Base-by-base conservation (phyloP, 2,329 filamentous ascomycete genomes). In the Ceratocystis eucalypticola region DNA sequence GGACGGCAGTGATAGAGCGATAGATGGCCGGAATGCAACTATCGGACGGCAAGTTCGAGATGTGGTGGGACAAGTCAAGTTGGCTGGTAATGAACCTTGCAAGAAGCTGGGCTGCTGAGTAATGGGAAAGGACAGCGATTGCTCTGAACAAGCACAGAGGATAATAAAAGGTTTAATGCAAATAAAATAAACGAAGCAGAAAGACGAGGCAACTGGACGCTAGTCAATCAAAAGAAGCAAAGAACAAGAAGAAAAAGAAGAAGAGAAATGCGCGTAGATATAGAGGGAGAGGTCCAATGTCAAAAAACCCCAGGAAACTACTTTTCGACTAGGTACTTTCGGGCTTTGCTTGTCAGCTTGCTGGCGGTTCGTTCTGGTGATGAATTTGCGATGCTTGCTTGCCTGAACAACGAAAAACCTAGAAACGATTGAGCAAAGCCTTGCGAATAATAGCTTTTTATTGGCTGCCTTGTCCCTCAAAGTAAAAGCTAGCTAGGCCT, bases 81-180 rank as follows among this genome's bases (percentile, higher is more conserved):
- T 20, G 25, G 20, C 4, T 66, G 25, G n/a, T 65, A 20, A 22
- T 41, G n/a, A 57, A n/a, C 41, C 12, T n/a, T 48, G 41, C 59
- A 37, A 25, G 45, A 12, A 46, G 57, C 8, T 45, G 12, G 50
- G 33, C 50, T 62, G 66, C 62, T 65, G 66, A 67, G 50, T 61
- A 65, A 65, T 67, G 41, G 37, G 53, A 53, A 61, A 25, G 48
- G 30, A 20, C 44, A 7, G 15, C 44, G n/a, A n/a, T 30, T 30
- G 22, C 50, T 45, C 25, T 33, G 30, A 48, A 30, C 12, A 30
- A 20, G 25, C 41, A 25, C 10, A 12, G 10, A 50, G 55, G 2
- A 59, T 17, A 12, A 30, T n/a, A 20, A n/a, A 25, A 25, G 48
- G 22, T 37, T 59, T 20, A 59, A 59, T 59, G 28, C 55, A 20